Base-by-base conservation (phyloP, 2,329 filamentous ascomycete species). In the Neurospora sp. region DNA sequence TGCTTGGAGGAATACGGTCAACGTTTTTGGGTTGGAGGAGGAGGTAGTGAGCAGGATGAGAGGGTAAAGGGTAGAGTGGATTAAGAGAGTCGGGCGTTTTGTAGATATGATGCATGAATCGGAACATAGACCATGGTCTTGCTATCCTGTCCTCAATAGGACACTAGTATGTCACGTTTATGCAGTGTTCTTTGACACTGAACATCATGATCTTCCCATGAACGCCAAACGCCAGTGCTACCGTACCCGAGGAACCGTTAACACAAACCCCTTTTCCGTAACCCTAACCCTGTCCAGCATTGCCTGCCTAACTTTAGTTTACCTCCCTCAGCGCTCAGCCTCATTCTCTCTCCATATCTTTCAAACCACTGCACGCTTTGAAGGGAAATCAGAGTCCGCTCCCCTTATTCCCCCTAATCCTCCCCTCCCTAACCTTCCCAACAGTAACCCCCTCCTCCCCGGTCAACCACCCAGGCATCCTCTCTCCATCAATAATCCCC, bases 401-500 rank as follows among this genome's bases (percentile, higher is more conserved):
- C 5, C 87, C 87, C 72, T 84, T 87, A 75, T 86, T 80, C 1
- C 86, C 87, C 62, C 81, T 81, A 75, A 93, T 88, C 72, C 89
- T 84, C 2, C 93, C 92, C 71, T 87, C 79, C 73, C 84, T 85
- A 4, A 96, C 88, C 38, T 88, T 85, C 0, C 92, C 91, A 43
- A 89, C 84, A 68, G 91, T 96, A 5, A 96, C 89, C 0, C 90
- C 91, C 66, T 93, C 91, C 76, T 97, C 93, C 1, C 93, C 93
- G 0, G 93, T 96, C 90, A 97, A 90, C 93, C 93, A 97, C 0
- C 91, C 91, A 0, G 93, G 93, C 91, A 96, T 94, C 69, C 84
- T 87, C 75, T 89, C 86, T 1, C 92, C 90, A 77, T 96, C 89
- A 36, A 97, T 82, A 68, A 92, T 84, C 0, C 92, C 93, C 17